These are phyloP conservation scores for Scheffersomyces insectosa DNA, from an alignment of 1,139 yeast genomes.

Conservation along the genomic window DNA sequence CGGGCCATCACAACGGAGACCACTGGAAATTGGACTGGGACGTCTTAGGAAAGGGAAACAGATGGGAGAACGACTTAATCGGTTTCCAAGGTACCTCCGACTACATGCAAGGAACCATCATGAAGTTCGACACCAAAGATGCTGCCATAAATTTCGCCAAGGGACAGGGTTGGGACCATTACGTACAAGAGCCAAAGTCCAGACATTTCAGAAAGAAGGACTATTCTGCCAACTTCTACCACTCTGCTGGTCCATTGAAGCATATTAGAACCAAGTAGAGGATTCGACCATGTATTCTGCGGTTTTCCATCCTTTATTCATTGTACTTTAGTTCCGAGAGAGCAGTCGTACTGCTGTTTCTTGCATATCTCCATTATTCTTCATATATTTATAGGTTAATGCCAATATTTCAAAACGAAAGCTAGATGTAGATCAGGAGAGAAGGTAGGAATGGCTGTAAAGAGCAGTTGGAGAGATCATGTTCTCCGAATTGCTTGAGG, in stretches of 20 bases:
- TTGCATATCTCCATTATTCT: no score
- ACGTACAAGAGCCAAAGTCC: constrained; percentile 77
- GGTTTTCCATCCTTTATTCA: not conserved
- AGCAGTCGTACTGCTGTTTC: no score
- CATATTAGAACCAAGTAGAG: constrained; percentile 76
- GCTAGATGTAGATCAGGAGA: no score
- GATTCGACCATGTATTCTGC: not conserved
- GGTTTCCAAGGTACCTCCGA: constrained; percentile 85
- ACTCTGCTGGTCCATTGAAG: constrained; percentile 71
- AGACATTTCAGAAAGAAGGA: constrained; percentile 76
- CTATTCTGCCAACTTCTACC: constrained; percentile 71
- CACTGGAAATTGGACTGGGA: constrained; percentile 88
- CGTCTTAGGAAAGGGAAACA: constrained; percentile 69
- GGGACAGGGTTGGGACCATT: constrained; percentile 85
- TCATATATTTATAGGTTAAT: no score
- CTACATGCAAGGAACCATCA: constrained; percentile 82
- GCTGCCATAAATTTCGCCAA: constrained; percentile 79
- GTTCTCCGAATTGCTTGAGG: no score
- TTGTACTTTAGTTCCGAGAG: not conserved
- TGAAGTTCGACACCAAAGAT: constrained; percentile 75
- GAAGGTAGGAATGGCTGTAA: no score
- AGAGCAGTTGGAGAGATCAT: no score
- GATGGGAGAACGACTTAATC: constrained; percentile 90
- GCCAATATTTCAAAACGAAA: no score
- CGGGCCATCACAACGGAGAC: constrained; percentile 56